Evolutionary conservation across 1,284 basidiomycete species (phyloP).

Genomic region (Pterulicium gracile): DNA sequence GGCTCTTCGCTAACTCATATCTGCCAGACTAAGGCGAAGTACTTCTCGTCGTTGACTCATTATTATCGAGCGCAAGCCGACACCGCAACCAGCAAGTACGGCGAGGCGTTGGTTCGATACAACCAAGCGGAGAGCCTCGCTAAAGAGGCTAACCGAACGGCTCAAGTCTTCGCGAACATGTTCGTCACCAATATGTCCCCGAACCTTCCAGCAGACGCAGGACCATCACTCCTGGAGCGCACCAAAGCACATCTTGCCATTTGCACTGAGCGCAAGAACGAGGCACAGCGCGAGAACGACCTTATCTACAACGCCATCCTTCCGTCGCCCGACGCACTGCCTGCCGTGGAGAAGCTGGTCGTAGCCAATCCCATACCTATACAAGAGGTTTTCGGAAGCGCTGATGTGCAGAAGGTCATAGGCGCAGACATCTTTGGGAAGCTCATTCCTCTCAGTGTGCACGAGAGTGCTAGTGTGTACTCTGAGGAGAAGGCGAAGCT

Average conservation of each 20-base stretch:
- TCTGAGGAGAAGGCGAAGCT: slow-evolving; percentile 99
- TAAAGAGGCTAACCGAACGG: slow-evolving; percentile 74
- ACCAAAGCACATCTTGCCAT: slow-evolving; percentile 77
- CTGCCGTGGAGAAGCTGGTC: slow-evolving; percentile 69
- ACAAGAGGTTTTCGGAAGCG: slow-evolving; percentile 86
- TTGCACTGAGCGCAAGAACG: slow-evolving; percentile 65
- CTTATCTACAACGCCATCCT: slow-evolving; percentile 96
- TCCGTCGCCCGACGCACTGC: slow-evolving; percentile 72
- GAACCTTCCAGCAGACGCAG: slow-evolving; percentile 84
- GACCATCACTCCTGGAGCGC: slow-evolving; percentile 67
- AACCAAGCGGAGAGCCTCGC: slow-evolving; percentile 71
- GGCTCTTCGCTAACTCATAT: slow-evolving; percentile 2
- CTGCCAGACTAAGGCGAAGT: slow-evolving; percentile 77
- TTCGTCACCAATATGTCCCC: slow-evolving; percentile 70
- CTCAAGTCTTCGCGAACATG: slow-evolving; percentile 61
- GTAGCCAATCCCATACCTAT: slow-evolving; percentile 81
- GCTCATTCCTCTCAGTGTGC: slow-evolving; percentile 88
- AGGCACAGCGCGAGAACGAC: slow-evolving; percentile 87
- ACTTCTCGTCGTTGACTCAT: slow-evolving; percentile 81
- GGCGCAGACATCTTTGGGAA: slow-evolving; percentile 86
- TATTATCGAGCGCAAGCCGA: slow-evolving; percentile 84
- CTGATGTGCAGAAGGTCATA: slow-evolving; percentile 92
- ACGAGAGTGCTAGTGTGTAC: slow-evolving; percentile 93
- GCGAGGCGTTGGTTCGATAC: slow-evolving; percentile 78
- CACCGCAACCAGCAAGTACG: slow-evolving; percentile 69